A percentile compares a stretch with the other conserved stretches of the same genome.
These are phyloP conservation scores for Musa troglodytarum DNA, from an alignment of 176 grass and related monocot species.

Conservation along the genomic window DNA sequence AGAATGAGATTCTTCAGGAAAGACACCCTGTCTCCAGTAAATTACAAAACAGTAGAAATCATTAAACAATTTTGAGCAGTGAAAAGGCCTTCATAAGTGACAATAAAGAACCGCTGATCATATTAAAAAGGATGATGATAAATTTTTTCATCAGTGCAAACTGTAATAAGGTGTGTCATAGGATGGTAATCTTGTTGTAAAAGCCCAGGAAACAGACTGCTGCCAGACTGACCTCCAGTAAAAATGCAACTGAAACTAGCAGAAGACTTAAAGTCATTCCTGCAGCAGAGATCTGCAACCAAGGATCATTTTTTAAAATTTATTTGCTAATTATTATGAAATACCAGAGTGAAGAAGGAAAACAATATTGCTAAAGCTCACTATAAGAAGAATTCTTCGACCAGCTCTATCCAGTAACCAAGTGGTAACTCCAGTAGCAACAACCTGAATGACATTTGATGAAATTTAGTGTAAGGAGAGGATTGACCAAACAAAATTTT, in stretches of 20 bases:
- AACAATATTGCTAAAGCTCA: constrained; percentile 22
- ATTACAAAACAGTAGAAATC: neutral
- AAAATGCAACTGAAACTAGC: constrained; percentile 72
- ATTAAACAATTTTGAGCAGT: neutral
- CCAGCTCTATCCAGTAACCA: constrained; percentile 91
- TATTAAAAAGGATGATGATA: neutral
- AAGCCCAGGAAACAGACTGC: neutral
- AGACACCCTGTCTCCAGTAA: constrained; percentile 46
- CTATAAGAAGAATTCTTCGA: constrained; percentile 81
- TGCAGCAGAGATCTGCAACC: constrained; percentile 44
- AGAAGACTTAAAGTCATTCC: constrained; percentile 86
- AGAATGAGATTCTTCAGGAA: constrained; percentile 52
- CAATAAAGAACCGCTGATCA: neutral
- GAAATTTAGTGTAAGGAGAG: neutral
- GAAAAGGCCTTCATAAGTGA: neutral
- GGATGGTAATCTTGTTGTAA: no score
- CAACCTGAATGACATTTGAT: constrained; percentile 33
- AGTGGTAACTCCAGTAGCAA: constrained; percentile 90
- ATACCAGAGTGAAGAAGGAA: constrained; percentile 1
- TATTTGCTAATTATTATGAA: constrained; percentile 3
- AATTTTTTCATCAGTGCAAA: no score
- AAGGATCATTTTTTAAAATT: neutral
- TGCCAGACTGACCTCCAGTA: constrained; percentile 44
- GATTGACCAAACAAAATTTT: constrained; percentile 6
- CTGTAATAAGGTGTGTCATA: no score